Base-by-base conservation (phyloP, 1,139 yeast genomes). In the Lodderomyces orthopsilosis region DNA sequence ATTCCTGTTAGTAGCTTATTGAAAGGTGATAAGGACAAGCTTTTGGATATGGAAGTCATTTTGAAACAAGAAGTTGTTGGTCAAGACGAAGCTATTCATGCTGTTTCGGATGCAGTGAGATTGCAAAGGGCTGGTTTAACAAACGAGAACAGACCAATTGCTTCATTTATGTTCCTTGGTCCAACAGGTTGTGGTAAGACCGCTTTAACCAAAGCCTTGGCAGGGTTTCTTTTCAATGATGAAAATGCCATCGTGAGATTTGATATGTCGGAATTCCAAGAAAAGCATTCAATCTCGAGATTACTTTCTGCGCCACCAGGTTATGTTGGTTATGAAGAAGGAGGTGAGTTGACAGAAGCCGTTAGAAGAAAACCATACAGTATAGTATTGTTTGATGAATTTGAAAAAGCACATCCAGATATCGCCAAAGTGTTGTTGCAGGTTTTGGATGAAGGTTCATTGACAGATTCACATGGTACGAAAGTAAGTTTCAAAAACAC, bases 111-210 rank as follows among this genome's bases (percentile, higher is more conserved):
- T 64, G 97, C 98, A 1, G 98, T 93, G 9, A 83, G 97, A 61
- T 73, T 93, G 49, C 98, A 93, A 62, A 78, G 98, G 56, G 98
- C 98, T 1, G 98, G 98, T 0, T 77, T 93, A 46, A 91, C 98
- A 4, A 85, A 88, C 61, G 96, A 89, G 49, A 86, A 86, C 63
- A 78, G 97, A 48, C 98, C 98, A 2, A 91, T 91, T 57, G 98
- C 97, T 1, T 86, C 95, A 44, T 93, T 93, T 62, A 84, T 93
- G 84, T 93, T 93, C 63, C 71, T 93, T 52, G 98, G 98, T 15
- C 98, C 98, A 35, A 91, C 98, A 0, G 98, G 98, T 66, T 91
- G 97, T 0, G 98, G 98, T 66, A 93, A 93, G 64, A 93, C 98
- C 0, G 97, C 91, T 61, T 74, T 93, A 43, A 90, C 98, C 6